Percentiles rank a stretch among this genome's conserved stretches.
Conservation (phyloP, 768 basidiomycete species). For the Boletus rubroflammeus region DNA sequence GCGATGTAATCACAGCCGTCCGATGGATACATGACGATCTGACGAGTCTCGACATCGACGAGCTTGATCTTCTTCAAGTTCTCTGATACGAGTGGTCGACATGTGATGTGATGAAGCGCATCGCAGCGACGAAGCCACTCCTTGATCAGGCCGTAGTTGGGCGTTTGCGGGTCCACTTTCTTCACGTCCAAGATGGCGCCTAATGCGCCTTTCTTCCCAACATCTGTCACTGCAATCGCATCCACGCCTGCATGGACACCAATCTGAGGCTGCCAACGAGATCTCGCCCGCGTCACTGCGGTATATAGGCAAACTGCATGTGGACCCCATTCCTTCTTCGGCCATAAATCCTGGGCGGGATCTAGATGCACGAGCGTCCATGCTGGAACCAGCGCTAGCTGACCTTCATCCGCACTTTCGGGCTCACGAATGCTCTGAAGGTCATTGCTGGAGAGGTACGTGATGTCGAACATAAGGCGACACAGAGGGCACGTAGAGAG, state of each 20-base stretch:
- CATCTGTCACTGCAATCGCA: background rate
- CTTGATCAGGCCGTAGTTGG: background rate
- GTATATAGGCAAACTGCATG: background rate
- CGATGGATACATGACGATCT: background rate
- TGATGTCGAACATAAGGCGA: background rate
- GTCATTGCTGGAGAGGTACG: background rate
- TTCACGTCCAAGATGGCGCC: background rate
- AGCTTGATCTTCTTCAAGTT: background rate
- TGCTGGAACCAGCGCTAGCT: background rate
- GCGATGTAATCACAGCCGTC: background rate
- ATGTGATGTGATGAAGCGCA: background rate
- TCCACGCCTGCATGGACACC: background rate
- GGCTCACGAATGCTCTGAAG: background rate
- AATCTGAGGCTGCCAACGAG: constrained; percentile 3
- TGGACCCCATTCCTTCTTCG: background rate
- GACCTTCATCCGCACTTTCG: background rate
- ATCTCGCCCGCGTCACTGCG: background rate
- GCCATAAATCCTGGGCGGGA: background rate
- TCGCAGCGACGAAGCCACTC: background rate
- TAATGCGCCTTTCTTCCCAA: background rate
- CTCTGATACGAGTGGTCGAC: background rate
- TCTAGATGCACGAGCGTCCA: constrained; percentile 3
- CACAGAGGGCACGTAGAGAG: background rate
- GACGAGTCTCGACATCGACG: background rate
- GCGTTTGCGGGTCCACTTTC: background rate